Base-by-base conservation (phyloP, 345 rosid species). In the Eucalyptus urophylla region DNA sequence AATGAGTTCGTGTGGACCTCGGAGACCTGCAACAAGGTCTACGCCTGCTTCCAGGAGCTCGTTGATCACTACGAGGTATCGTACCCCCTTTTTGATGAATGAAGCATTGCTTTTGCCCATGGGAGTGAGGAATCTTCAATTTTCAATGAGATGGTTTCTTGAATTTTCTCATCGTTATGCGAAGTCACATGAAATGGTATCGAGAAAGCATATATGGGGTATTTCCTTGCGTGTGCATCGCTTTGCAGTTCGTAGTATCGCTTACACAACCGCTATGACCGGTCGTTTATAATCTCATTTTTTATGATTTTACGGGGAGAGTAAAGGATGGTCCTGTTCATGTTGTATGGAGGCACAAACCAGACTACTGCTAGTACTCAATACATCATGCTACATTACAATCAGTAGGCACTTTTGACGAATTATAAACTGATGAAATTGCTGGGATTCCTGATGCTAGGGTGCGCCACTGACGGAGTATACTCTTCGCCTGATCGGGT, bases 401-500 rank as follows among this genome's bases (percentile, higher is more conserved):
- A 76, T 76, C 45, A 11, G 83, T 37, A 76, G 11, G 25, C 15
- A 31, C 69, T 53, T 87, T 11, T 4, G 83, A 44, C 7, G 8
- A 76, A 76, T 37, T 37, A 11, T 76, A 31, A 31, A 67, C 49
- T 65, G 88, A 87, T 37, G 83, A 37, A 76, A 37, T 37, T 37
- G 47, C 83, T 0, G 47, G 83, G 83, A 37, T 76, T 76, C 27
- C 83, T 1, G 3, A 76, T 21, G 83, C 45, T 94, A 97, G 99
- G 99, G 99, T 47, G 99, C 99, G 5, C 97, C 96, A 27, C 89
- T 96, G 93, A 97, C 99, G 13, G 99, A 97, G 90, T 97, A 97
- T 90, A 96, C 99, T 14, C 95, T 97, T 5, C 93, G 98, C 85
- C 92, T 96, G 91, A 95, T 97, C 17, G 99, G 99, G 89, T 97